Evolutionary conservation across 352 stramenopile species (phyloP), one percentile per base, ranked within the genome.

Genomic region (Pythium oligandrum): DNA sequence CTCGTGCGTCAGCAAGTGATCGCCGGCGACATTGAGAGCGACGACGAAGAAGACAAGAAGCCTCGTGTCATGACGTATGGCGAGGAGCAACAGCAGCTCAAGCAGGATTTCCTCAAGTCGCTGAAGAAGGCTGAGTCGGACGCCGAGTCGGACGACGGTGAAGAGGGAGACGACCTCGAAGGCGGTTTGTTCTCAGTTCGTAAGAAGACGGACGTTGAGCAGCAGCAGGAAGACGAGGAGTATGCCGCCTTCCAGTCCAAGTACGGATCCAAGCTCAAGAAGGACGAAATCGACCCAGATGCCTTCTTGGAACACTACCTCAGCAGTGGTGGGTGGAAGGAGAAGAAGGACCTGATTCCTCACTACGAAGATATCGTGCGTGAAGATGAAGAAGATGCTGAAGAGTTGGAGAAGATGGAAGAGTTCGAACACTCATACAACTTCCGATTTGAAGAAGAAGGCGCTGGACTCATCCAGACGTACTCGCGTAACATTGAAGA

Each of bases 391-490:
- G 86, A 95, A 43, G 88, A 97, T 49, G 83, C 86, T 6, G 88
- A 98, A 46, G 90, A 88, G 53, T 63, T 98, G 12, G 94, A 99
- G 43, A 87, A 92, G 48, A 91, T 90, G 8, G 97, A 99, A 57
- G 86, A 95, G 31, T 99, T 98, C 72, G 97, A 99, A 70, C 88
- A 96, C 57, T 90, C 95, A 39, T 99, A 99, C 82, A 99, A 99
- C 70, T 99, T 99, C 67, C 92, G 97, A 17, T 99, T 99, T 64
- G 97, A 99, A 73, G 93, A 99, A 71, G 92, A 96, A 48, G 90
- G 82, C 36, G 88, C 81, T 34, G 80, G 80, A 4, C 48, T 92
- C 33, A 95, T 97, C 54, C 68, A 92, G 57, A 96, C 76, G 6
- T 78, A 97, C 59, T 61, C 87, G 30, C 74, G 95, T 39, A 65